Conservation (phyloP, 1,284 basidiomycete species). For the Ganoderma meredithae region DNA sequence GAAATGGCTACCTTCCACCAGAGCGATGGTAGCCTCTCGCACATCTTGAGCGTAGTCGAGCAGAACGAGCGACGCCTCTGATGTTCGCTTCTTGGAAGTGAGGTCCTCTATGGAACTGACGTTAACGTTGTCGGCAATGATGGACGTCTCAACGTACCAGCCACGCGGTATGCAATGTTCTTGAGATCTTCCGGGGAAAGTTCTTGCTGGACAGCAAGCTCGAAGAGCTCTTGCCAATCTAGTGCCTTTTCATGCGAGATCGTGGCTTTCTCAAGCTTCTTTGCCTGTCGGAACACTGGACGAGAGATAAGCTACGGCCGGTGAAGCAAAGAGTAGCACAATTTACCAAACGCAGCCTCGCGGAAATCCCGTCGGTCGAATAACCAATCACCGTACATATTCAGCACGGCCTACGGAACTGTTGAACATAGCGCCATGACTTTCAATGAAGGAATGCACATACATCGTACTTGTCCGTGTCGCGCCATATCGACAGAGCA, state of each 20-base stretch:
- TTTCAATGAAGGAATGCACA: constrained; percentile 31
- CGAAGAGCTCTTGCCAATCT: constrained; percentile 91
- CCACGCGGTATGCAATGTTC: constrained; percentile 75
- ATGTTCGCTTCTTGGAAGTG: constrained; percentile 76
- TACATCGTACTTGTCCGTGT: constrained; percentile 70
- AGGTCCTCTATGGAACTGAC: constrained; percentile 72
- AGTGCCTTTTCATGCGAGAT: constrained; percentile 86
- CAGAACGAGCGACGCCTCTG: constrained; percentile 86
- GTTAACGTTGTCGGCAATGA: not conserved
- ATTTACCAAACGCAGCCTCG: constrained; percentile 83
- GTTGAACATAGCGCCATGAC: not conserved
- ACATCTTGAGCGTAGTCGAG: constrained; percentile 88
- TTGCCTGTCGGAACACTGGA: constrained; percentile 78
- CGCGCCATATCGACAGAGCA: constrained; percentile 79
- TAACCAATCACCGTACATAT: constrained; percentile 88
- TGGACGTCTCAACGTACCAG: constrained; percentile 57
- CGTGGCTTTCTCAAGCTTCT: constrained; percentile 75
- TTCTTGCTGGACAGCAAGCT: constrained; percentile 66
- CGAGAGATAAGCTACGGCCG: constrained; percentile 3
- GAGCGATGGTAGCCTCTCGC: constrained; percentile 78
- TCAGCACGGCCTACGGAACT: constrained; percentile 56
- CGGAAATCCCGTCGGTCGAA: constrained; percentile 85
- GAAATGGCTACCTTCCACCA: constrained; percentile 85
- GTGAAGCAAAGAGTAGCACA: not conserved
- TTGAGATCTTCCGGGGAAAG: constrained; percentile 60